A percentile compares a stretch with the other conserved stretches of the same genome.
Evolutionary conservation across 108 stramenopile species (phyloP).

Genomic region (Parmales sp.): DNA sequence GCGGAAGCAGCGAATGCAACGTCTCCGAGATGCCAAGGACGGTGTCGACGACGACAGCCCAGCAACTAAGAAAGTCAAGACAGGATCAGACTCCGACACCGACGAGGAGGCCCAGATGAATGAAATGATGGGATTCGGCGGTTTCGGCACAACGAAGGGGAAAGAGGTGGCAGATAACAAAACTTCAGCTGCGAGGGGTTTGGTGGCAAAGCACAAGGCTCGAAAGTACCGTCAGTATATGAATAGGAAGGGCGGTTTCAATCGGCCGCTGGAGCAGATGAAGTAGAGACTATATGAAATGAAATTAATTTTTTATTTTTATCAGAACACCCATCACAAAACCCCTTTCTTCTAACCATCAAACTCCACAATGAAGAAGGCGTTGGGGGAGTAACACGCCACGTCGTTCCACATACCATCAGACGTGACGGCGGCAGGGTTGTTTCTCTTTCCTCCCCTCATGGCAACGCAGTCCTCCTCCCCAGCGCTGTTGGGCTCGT

Average conservation of each 20-base stretch:
- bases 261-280: constrained; percentile 83
- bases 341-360: background rate
- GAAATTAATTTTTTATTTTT: background rate
- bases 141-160: constrained; percentile 87
- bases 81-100: background rate
- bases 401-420: constrained; percentile 10
- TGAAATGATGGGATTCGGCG: constrained; percentile 74
- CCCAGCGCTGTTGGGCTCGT: constrained; percentile 10
- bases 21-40: background rate
- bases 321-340: background rate
- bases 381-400: background rate
- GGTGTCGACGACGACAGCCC: background rate
- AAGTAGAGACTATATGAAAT: constrained; percentile 20
- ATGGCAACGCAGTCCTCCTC: constrained; percentile 11
- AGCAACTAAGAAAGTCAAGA: background rate
- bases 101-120: constrained; percentile 76
- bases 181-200: constrained; percentile 71
- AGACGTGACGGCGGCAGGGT: background rate
- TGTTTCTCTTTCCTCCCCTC: background rate
- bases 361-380: constrained; percentile 6
- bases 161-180: constrained; percentile 83
- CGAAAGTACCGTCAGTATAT: constrained; percentile 96
- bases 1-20: background rate
- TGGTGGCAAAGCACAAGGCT: constrained; percentile 77
- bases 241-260: constrained; percentile 91